Evolutionary conservation across 1,139 yeast species (phyloP).

Genomic region (Kluyveromyces sp.): DNA sequence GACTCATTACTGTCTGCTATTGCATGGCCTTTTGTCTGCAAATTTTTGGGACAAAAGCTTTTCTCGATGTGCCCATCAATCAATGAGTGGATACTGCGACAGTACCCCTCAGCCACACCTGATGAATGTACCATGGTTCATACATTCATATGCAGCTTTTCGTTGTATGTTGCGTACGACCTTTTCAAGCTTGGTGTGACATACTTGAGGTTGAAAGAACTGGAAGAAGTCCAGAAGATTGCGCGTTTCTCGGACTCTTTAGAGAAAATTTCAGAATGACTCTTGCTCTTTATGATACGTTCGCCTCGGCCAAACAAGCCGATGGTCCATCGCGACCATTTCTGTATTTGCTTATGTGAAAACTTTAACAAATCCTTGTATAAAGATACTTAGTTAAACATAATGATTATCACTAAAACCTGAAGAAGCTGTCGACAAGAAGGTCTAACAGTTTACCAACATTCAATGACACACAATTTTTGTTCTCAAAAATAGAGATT

Average conservation of each 20-base stretch:
- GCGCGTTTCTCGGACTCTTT: not conserved
- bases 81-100: not conserved
- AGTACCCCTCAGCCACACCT: slow-evolving; percentile 28
- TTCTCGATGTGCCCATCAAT: not conserved
- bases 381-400: too few species aligned
- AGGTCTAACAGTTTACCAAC: slow-evolving; percentile 7
- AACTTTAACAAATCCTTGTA: too few species aligned
- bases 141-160: slow-evolving; percentile 28
- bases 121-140: slow-evolving; percentile 40
- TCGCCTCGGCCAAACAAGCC: too few species aligned
- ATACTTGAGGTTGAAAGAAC: slow-evolving; percentile 21
- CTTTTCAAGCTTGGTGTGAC: slow-evolving; percentile 24
- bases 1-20: slow-evolving; percentile 14
- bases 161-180: slow-evolving; percentile 12
- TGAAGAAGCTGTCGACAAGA: slow-evolving; percentile 5
- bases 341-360: too few species aligned
- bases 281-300: too few species aligned
- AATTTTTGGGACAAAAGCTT: slow-evolving; percentile 2
- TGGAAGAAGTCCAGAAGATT: slow-evolving; percentile 21
- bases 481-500: slow-evolving; percentile 15
- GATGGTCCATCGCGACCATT: too few species aligned
- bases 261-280: not conserved
- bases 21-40: slow-evolving; percentile 14
- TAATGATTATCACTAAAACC: too few species aligned
- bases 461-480: not conserved